These are phyloP conservation scores for Tremellales sp. DNA, from an alignment of 1,284 basidiomycete genomes.

Conservation along the genomic window DNA sequence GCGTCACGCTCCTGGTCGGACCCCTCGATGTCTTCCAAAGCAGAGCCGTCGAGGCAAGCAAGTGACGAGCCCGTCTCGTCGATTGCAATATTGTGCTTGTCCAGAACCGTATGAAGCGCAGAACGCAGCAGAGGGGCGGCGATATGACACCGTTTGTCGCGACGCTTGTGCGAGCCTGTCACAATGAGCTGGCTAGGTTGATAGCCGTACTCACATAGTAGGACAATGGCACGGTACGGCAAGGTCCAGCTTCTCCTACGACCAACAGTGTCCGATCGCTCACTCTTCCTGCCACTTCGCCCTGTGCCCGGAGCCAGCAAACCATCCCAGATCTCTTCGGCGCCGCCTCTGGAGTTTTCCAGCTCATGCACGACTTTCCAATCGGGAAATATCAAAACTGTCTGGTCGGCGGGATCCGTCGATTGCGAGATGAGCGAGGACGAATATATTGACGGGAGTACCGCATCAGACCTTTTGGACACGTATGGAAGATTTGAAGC, in stretches of 20 bases:
- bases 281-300: constrained; percentile 19
- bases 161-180: constrained; percentile 80
- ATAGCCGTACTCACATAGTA: constrained; percentile 63
- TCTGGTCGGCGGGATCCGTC: constrained; percentile 60
- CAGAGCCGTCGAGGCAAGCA: constrained; percentile 57
- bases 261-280: constrained; percentile 44
- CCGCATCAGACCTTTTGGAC: constrained; percentile 12
- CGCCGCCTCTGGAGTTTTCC: constrained; percentile 60
- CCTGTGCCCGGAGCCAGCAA: constrained; percentile 59
- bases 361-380: constrained; percentile 75
- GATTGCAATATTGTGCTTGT: constrained; percentile 39
- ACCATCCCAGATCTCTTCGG: constrained; percentile 62
- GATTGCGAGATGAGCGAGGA: constrained; percentile 77
- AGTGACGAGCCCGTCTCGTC: constrained; percentile 46
- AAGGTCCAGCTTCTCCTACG: constrained; percentile 59
- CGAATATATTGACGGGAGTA: constrained; percentile 56
- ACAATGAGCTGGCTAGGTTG: neutral
- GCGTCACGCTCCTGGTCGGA: constrained; percentile 50
- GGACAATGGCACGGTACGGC: constrained; percentile 64
- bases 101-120: constrained; percentile 34
- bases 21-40: constrained; percentile 55
- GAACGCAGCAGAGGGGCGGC: constrained; percentile 74
- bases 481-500: constrained; percentile 38
- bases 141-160: constrained; percentile 85
- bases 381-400: constrained; percentile 83